A percentile compares a stretch with the other conserved stretches of the same genome.
Evolutionary conservation across 139 green algal genomes (phyloP).

Genomic region (Haematococcus lacustris): DNA sequence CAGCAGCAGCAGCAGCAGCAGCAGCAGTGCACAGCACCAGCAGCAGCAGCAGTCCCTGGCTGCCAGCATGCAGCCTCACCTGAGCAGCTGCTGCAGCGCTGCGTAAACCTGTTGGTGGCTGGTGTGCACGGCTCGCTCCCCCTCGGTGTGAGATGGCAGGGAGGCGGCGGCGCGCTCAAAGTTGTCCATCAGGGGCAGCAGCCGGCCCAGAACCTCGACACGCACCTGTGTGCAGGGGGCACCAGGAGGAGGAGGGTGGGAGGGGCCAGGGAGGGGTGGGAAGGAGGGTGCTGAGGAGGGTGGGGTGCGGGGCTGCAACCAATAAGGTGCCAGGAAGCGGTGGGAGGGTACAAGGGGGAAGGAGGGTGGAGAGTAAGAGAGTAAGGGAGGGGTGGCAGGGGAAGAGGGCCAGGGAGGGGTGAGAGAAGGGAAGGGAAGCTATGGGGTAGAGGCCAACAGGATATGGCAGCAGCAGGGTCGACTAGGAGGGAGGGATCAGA

Average conservation of each 20-base stretch:
- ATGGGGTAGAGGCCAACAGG: too few relatives aligned
- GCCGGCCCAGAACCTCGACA: neutral
- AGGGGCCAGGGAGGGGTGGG: neutral
- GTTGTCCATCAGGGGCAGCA: constrained; percentile 34
- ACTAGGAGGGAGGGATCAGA: too few relatives aligned
- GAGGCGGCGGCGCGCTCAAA: constrained; percentile 16
- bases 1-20: constrained; percentile 26
- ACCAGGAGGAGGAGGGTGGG: too few relatives aligned
- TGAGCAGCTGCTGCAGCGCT: constrained; percentile 11
- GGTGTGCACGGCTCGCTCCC: constrained; percentile 14
- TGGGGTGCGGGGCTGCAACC: neutral
- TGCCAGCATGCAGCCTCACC: neutral
- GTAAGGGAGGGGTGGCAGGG: too few relatives aligned
- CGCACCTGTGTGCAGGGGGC: neutral
- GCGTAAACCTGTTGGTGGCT: constrained; percentile 7
- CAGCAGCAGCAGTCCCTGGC: neutral
- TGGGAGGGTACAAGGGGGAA: too few relatives aligned
- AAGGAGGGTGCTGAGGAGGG: neutral
- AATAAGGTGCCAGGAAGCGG: too few relatives aligned
- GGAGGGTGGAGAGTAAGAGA: too few relatives aligned
- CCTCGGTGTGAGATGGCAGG: constrained; percentile 19
- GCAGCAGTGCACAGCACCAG: too few relatives aligned
- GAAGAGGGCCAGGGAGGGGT: too few relatives aligned
- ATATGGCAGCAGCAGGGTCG: too few relatives aligned
- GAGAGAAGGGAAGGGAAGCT: too few relatives aligned